Evolutionary conservation across 1,284 basidiomycete genomes (phyloP), one percentile per base, ranked within the genome.

Genomic region (Melampsora americana): DNA sequence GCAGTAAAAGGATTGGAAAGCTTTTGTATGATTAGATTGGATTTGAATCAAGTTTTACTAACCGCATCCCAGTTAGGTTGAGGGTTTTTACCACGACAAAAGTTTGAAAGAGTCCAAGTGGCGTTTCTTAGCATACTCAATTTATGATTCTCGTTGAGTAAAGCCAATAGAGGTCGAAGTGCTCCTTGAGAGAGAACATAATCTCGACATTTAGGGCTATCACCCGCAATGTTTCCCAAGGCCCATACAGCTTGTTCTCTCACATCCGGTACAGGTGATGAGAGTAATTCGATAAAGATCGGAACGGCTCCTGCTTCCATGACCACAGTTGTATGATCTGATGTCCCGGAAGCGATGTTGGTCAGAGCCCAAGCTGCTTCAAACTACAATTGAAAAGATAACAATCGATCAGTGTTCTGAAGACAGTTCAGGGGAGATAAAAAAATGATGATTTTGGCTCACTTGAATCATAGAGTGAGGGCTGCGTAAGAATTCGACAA

Each of bases 351-450:
- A 20, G 96, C 96, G 80, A 99, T 99, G 86, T 99, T 99, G 81
- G 96, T 99, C 80, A 99, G 87, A 62, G 96, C 96, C 96, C 96
- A 99, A 7, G 96, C 96, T 70, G 96, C 95, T 85, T 99, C 95
- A 82, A 99, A 99, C 92, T 98, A 81, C 50, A 18, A 50, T 53
- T 9, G 14, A 16, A 23, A 28, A 35, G 16, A 60, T 11, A 5
- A 66, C n/a, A 53, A 42, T 6, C 5, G 20, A 46, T 53, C 20
- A 60, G 39, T 69, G 30, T 32, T n/a, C 20, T 18, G 23, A 64
- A 73, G 26, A 32, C 42, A 6, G 26, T 20, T 9, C 28, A 66
- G 28, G 1, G 9, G 42, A 48, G 30, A 26, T 53, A 5, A 20
- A 50, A 16, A 30, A 39, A 23, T 6, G 39, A 74, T 44, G 60